phyloP scores from a whole-genome alignment of 345 rosid species.

The Dipteronia sinensis region DNA sequence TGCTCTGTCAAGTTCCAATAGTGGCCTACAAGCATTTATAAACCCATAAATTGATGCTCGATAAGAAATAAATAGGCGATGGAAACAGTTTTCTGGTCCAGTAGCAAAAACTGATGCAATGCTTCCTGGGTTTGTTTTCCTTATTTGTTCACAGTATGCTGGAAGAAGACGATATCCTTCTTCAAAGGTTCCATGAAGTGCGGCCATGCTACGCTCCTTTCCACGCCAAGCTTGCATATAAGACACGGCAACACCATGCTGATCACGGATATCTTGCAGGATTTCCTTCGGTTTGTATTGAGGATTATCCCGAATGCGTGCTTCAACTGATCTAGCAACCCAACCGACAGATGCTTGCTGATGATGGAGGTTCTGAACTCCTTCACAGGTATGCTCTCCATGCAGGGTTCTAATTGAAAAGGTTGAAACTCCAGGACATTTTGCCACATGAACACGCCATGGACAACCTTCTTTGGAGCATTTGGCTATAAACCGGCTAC shows the following conservation, averaged over 20 bases:
- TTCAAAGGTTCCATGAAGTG: constrained; percentile 97
- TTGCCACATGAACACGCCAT: constrained; percentile 98
- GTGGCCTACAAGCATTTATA: constrained; percentile 90
- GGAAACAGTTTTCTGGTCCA: constrained; percentile 92
- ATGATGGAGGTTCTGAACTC: constrained; percentile 87
- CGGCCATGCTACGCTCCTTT: constrained; percentile 99
- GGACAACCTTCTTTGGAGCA: constrained; percentile 99
- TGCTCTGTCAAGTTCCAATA: constrained; percentile 87
- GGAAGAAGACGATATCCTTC: constrained; percentile 96
- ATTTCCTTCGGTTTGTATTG: constrained; percentile 96
- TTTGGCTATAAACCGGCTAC: constrained; percentile 96
- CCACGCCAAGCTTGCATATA: constrained; percentile 99
- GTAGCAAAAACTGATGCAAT: constrained; percentile 84
- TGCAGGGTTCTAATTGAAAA: constrained; percentile 89
- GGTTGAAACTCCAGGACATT: constrained; percentile 90
- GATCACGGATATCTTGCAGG: constrained; percentile 89
- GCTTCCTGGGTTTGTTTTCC: constrained; percentile 84
- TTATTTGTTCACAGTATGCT: constrained; percentile 85
- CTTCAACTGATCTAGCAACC: constrained; percentile 99
- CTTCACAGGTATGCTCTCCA: constrained; percentile 94
- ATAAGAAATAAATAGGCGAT: constrained; percentile 84
- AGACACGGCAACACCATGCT: constrained; percentile 98
- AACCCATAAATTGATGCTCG: constrained; percentile 93
- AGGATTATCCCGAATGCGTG: constrained; percentile 91
- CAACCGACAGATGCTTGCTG: constrained; percentile 99